A percentile compares a stretch with the other conserved stretches of the same genome.
Conservation (phyloP, 2,329 filamentous ascomycete species). For the Eutypella sp. region DNA sequence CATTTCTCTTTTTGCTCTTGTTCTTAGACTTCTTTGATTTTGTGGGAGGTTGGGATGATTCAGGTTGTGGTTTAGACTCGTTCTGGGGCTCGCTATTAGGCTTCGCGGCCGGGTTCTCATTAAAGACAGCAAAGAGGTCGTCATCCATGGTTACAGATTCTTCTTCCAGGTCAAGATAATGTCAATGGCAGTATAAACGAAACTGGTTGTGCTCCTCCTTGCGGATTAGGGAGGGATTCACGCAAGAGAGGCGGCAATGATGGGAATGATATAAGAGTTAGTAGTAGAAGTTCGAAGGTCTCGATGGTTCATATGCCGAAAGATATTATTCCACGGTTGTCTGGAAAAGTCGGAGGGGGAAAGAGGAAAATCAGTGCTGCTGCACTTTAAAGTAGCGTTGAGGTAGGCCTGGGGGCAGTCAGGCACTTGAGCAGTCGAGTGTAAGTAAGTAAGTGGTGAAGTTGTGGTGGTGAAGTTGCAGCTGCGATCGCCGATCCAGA, state of each 20-base stretch:
- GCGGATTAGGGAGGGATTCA: neutral
- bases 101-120: constrained; percentile 54
- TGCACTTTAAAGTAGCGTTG: no score
- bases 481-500: neutral
- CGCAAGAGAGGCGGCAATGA: neutral
- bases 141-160: constrained; percentile 54
- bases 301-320: no score
- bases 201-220: neutral
- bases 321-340: no score
- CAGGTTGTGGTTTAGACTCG: constrained; percentile 30
- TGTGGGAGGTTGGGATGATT: constrained; percentile 18
- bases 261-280: neutral
- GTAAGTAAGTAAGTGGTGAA: neutral
- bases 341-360: no score
- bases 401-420: no score
- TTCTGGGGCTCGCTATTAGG: constrained; percentile 30
- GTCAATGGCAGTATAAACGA: neutral
- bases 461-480: no score
- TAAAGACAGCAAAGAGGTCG: constrained; percentile 79
- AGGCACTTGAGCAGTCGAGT: no score
- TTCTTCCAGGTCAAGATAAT: neutral
- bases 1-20: constrained; percentile 76
- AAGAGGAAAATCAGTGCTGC: no score
- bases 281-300: neutral
- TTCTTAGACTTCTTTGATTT: constrained; percentile 41